Base-by-base conservation (phyloP, 2,329 filamentous ascomycete genomes). In the Didymellaceae sp. region DNA sequence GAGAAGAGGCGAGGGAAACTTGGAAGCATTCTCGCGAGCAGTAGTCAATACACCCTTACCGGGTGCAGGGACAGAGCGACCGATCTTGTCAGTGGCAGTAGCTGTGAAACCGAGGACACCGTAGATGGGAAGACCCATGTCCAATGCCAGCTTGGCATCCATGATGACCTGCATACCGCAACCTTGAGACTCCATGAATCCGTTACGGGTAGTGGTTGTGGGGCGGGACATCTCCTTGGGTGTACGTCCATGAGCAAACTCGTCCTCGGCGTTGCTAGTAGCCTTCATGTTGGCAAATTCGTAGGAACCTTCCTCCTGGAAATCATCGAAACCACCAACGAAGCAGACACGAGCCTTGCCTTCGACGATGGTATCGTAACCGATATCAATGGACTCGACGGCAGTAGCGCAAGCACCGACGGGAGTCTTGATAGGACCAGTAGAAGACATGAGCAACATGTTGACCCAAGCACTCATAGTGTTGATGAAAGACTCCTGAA, bases 251-350 rank as follows among this genome's bases (percentile, higher is more conserved):
- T 97, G 94, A 8, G 87, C 91, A 65, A 99, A 90, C 75, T 99
- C 95, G 63, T 97, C 92, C 55, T 97, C 89, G 20, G 93, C 92
- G 71, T 97, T 99, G 83, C 92, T 97, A 47, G 94, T 99, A 52
- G 94, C 94, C 78, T 96, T 96, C 94, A 99, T 99, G 82, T 99
- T 99, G 81, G 94, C 94, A 74, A 99, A 99, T 76, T 99, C 94
- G 71, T 97, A 99, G 1, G 94, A 99, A 43, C 94, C 95, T 78
- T 99, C 94, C 78, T 99, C 94, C 69, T 95, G 91, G 80, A 99
- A 97, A 78, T 99, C 95, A 79, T 99, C 94, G 70, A 99, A 97
- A 63, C 94, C 94, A 84, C 94, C 94, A 52, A 99, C 95, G 61
- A 99, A 88, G 82, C 93, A 97, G 68, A 99, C 86, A 43, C 92